phyloP scores from a whole-genome alignment of 116 monocot genomes.

The Papilionanthe hybrid region DNA sequence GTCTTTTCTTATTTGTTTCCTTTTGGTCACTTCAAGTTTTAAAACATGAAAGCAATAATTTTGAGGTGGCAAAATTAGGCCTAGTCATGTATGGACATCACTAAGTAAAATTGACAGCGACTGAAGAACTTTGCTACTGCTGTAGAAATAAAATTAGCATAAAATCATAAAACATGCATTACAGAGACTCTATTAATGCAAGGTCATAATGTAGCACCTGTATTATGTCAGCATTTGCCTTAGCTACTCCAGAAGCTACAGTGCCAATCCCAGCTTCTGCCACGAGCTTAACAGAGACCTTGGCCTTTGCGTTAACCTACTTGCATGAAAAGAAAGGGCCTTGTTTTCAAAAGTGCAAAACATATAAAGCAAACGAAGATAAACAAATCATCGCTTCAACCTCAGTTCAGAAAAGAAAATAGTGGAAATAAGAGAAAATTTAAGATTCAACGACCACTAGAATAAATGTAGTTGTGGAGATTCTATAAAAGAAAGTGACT shows the following conservation, averaged over 20 bases:
- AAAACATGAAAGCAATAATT: too few species aligned
- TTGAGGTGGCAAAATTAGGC: too few species aligned
- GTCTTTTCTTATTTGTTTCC: too few species aligned
- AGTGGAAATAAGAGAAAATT: neutral
- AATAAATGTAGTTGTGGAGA: too few species aligned
- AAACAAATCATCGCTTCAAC: neutral
- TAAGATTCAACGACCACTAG: neutral
- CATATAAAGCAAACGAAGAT: too few species aligned
- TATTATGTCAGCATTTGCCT: conserved; percentile 94
- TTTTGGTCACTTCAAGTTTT: too few species aligned
- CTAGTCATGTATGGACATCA: too few species aligned
- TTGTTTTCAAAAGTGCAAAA: too few species aligned
- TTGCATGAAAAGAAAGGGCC: neutral
- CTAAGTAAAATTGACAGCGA: too few species aligned
- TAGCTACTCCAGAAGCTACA: conserved; percentile 98
- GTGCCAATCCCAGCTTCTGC: conserved; percentile 98
- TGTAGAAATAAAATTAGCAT: too few species aligned
- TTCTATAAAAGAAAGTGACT: too few species aligned
- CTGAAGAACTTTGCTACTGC: too few species aligned
- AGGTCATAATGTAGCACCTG: conserved; percentile 41
- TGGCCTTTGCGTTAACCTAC: conserved; percentile 90
- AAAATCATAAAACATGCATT: neutral
- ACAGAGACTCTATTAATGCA: neutral
- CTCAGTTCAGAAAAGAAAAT: neutral
- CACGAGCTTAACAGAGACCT: conserved; percentile 98